Percentiles rank a stretch among this genome's conserved stretches.
Conservation (phyloP, 192 early-diverging fungal species). For the Coemansia sp. region DNA sequence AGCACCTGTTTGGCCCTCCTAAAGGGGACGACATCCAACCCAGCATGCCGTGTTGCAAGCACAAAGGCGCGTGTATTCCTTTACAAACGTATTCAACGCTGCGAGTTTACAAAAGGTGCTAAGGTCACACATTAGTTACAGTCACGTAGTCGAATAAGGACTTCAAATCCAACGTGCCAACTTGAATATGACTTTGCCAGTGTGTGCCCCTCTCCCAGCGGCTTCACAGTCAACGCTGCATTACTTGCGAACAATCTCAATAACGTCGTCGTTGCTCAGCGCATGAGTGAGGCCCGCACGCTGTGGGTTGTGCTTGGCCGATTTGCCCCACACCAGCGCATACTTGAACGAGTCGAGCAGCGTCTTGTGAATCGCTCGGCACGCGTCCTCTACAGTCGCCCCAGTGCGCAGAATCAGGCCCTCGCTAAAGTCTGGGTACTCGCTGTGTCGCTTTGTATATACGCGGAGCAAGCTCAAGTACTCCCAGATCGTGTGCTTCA, state of each 20-base stretch:
- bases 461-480: constrained; percentile 83
- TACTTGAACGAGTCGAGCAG: constrained; percentile 87
- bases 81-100: too few species aligned
- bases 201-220: too few species aligned
- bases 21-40: too few species aligned
- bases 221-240: too few species aligned
- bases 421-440: constrained; percentile 89
- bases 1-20: too few species aligned
- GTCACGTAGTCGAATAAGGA: too few species aligned
- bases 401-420: constrained; percentile 84
- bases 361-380: constrained; percentile 83
- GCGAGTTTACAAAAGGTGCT: too few species aligned
- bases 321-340: constrained; percentile 94
- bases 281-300: constrained; percentile 80
- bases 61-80: too few species aligned
- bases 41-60: too few species aligned
- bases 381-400: constrained; percentile 78
- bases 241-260: constrained; percentile 72
- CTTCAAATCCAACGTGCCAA: too few species aligned
- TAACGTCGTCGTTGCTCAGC: constrained; percentile 91
- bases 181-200: too few species aligned
- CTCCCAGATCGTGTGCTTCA: constrained; percentile 89
- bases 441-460: constrained; percentile 95
- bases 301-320: constrained; percentile 96
- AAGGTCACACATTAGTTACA: too few species aligned